phyloP scores from a whole-genome alignment of 108 stramenopile species.

The Craspedostauros australis region DNA sequence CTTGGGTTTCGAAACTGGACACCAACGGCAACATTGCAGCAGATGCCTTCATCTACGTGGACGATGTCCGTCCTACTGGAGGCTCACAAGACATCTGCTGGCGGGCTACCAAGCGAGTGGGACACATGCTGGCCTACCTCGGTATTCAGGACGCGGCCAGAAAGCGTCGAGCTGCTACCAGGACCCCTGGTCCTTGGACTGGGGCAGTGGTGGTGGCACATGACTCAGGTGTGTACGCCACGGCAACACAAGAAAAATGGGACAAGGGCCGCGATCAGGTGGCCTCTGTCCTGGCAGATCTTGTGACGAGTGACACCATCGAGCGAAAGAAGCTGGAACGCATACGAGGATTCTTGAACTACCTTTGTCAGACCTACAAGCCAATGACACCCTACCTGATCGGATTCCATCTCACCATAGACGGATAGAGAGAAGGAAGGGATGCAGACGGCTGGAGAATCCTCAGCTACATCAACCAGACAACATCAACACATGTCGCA shows the following conservation, averaged over 20 bases:
- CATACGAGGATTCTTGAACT: conserved; percentile 32
- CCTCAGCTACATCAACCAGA: not conserved
- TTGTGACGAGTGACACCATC: conserved; percentile 2
- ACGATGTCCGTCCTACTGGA: conserved; percentile 25
- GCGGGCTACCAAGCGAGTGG: not conserved
- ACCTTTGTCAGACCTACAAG: conserved; percentile 28
- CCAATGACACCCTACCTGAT: conserved; percentile 33
- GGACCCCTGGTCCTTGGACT: conserved; percentile 42
- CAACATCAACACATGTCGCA: not conserved
- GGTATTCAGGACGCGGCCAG: conserved; percentile 47
- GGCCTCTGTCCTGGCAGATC: too few relatives aligned
- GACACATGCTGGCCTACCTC: conserved; percentile 13
- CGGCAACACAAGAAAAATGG: conserved; percentile 15
- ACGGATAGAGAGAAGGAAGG: conserved; percentile 23
- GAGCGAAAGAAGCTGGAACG: conserved; percentile 4
- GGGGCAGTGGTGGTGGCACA: conserved; percentile 20
- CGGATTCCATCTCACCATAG: conserved; percentile 38
- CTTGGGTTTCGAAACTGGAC: conserved; percentile 28
- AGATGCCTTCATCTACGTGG: conserved; percentile 32
- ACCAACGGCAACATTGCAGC: conserved; percentile 31
- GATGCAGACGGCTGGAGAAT: conserved; percentile 42
- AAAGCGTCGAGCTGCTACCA: conserved; percentile 14
- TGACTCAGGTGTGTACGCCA: conserved; percentile 4
- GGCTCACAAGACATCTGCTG: not conserved
- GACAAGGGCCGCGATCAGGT: conserved; percentile 20